Conservation (phyloP, 108 stramenopile genomes). For the Cyclotella choctawhatcheeana region DNA sequence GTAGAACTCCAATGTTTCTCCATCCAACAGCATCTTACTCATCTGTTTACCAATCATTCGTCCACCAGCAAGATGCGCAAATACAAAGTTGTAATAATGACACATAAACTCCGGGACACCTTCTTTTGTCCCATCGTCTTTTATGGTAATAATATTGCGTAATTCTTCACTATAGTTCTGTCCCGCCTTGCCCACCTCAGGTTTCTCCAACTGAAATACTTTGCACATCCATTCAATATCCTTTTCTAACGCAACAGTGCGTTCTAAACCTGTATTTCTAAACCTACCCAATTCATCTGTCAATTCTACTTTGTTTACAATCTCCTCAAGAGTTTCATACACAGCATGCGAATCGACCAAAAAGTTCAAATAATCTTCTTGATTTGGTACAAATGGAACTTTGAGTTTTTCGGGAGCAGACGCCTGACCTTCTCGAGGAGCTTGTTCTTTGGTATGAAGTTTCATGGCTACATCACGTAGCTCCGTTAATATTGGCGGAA, state of each 20-base stretch:
- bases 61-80: slow-evolving; percentile 93
- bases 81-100: slow-evolving; percentile 95
- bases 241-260: slow-evolving; percentile 67
- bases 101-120: slow-evolving; percentile 90
- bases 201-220: slow-evolving; percentile 59
- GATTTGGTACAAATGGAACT: slow-evolving; percentile 70
- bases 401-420: slow-evolving; percentile 38
- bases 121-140: slow-evolving; percentile 40
- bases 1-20: slow-evolving; percentile 89
- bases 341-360: slow-evolving; percentile 84
- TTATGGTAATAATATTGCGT: slow-evolving; percentile 45
- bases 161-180: slow-evolving; percentile 64
- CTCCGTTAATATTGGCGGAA: slow-evolving; percentile 52
- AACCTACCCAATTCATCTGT: slow-evolving; percentile 61
- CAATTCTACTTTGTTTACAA: slow-evolving; percentile 57
- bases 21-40: slow-evolving; percentile 77
- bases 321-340: slow-evolving; percentile 83
- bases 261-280: slow-evolving; percentile 87
- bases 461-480: slow-evolving; percentile 92
- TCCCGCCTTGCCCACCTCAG: slow-evolving; percentile 62
- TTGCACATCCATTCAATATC: slow-evolving; percentile 89
- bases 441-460: slow-evolving; percentile 88
- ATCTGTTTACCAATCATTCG: slow-evolving; percentile 95
- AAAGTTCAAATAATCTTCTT: slow-evolving; percentile 76
- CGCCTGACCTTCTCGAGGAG: slow-evolving; percentile 89